Percentiles rank a stretch among this genome's conserved stretches.
Conservation (phyloP, 1,139 yeast genomes). For the Saccharomycopsis phalli region DNA sequence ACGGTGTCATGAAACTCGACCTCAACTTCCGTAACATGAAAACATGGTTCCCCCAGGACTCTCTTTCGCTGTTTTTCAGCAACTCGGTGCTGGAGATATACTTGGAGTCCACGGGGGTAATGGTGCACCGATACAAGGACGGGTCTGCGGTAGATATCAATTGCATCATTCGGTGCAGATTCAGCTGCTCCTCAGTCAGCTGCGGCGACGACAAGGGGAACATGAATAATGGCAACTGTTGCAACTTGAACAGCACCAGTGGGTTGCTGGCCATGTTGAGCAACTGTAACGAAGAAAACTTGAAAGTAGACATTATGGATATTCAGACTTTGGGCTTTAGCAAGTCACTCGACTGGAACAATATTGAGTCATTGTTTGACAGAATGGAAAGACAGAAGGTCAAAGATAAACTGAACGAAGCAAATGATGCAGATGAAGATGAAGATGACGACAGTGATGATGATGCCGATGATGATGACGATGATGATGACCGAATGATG, state of each 20-base stretch:
- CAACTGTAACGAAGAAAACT: constrained; percentile 9
- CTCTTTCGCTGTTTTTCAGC: not conserved
- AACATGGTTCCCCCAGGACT: constrained; percentile 3
- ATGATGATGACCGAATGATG: not conserved
- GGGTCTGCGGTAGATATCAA: constrained; percentile 8
- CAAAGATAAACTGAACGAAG: not conserved
- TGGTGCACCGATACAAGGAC: constrained; percentile 7
- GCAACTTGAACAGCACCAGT: not conserved
- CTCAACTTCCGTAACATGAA: constrained; percentile 8
- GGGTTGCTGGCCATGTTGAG: constrained; percentile 3
- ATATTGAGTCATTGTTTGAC: constrained; percentile 2
- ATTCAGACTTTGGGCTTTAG: constrained; percentile 1
- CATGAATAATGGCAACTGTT: no score
- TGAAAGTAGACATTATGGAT: constrained; percentile 12
- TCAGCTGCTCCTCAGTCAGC: constrained; percentile 5
- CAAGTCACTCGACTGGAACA: constrained; percentile 9
- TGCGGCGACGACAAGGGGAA: no score
- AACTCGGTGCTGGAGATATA: constrained; percentile 4
- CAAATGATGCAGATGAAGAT: not conserved
- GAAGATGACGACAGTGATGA: constrained; percentile 2
- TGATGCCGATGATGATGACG: constrained; percentile 2
- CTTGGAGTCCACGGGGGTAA: constrained; percentile 11
- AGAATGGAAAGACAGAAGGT: not conserved
- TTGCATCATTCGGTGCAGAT: constrained; percentile 2
- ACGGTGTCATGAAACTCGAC: constrained; percentile 12